Conservation (phyloP, 129 eudicot species). For the Pittosporum tobira region DNA sequence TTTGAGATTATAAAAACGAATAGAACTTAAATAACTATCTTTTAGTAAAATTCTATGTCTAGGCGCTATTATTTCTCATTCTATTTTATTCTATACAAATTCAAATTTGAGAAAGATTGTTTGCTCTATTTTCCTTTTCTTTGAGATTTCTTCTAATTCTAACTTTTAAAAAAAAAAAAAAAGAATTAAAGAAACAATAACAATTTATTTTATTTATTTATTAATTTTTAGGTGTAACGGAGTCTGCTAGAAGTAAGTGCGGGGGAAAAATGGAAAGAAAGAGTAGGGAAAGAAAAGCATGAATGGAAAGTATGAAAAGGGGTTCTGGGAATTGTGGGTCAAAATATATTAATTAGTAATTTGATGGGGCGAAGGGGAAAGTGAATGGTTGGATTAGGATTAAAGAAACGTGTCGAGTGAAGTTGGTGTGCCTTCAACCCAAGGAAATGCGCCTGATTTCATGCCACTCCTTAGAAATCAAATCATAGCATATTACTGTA, state of each 20-base stretch:
- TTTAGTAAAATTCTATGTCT: too few species aligned
- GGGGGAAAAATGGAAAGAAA: background rate
- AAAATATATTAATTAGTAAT: background rate
- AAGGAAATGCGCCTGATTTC: slow-evolving; percentile 22
- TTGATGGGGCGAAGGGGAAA: slow-evolving; percentile 2
- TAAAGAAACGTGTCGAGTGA: slow-evolving; percentile 21
- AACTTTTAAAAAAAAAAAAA: too few species aligned
- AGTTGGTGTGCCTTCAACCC: slow-evolving; percentile 27
- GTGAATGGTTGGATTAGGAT: slow-evolving; percentile 22
- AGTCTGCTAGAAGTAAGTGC: background rate
- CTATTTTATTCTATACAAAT: too few species aligned
- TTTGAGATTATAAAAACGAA: background rate
- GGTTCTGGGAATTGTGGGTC: slow-evolving; percentile 17
- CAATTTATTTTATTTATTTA: too few species aligned
- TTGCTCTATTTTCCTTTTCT: too few species aligned
- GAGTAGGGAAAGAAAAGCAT: slow-evolving; percentile 1
- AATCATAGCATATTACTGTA: background rate
- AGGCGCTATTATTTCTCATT: too few species aligned
- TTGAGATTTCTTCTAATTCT: too few species aligned
- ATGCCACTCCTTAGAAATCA: slow-evolving; percentile 18
- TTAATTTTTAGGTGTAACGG: background rate
- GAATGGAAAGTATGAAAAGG: slow-evolving; percentile 3
- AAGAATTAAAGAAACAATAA: background rate
- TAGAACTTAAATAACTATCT: background rate
- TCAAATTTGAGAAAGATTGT: too few species aligned